Conservation (phyloP, 106 monocot species). For the Apostasia shenzhenica region DNA sequence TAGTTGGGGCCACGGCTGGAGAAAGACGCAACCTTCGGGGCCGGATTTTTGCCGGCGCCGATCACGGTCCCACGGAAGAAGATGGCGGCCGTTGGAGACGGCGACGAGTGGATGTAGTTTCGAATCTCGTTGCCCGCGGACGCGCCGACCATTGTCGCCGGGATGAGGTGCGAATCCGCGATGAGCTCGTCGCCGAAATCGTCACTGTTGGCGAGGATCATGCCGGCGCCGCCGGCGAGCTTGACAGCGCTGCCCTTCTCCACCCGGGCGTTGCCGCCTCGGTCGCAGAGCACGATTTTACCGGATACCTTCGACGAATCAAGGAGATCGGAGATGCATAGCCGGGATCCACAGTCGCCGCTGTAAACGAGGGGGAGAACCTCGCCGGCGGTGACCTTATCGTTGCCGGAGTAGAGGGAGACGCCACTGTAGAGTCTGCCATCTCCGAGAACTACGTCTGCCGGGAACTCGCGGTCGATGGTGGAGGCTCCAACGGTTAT, state of each 20-base stretch:
- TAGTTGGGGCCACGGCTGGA: slow-evolving; percentile 80
- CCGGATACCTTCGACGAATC: slow-evolving; percentile 51
- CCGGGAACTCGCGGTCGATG: slow-evolving; percentile 73
- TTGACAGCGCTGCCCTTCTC: slow-evolving; percentile 81
- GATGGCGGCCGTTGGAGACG: slow-evolving; percentile 42
- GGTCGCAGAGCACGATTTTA: slow-evolving; percentile 80
- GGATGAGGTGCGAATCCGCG: slow-evolving; percentile 76
- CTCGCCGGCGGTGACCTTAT: neutral
- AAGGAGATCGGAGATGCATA: slow-evolving; percentile 44
- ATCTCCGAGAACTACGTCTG: slow-evolving; percentile 66
- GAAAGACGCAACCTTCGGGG: slow-evolving; percentile 79
- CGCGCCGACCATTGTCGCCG: slow-evolving; percentile 71
- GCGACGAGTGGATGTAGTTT: slow-evolving; percentile 31
- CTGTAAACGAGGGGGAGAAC: slow-evolving; percentile 51
- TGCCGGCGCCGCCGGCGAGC: slow-evolving; percentile 69
- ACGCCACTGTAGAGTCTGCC: slow-evolving; percentile 41
- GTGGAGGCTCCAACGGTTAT: slow-evolving; percentile 93
- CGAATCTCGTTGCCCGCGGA: slow-evolving; percentile 47
- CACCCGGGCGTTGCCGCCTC: slow-evolving; percentile 57
- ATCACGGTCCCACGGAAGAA: slow-evolving; percentile 68
- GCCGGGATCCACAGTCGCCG: slow-evolving; percentile 42
- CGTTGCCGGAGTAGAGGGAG: slow-evolving; percentile 65
- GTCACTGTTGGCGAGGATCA: slow-evolving; percentile 76
- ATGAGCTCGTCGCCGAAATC: slow-evolving; percentile 68
- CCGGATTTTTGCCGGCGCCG: slow-evolving; percentile 15